These are phyloP conservation scores for Glycine tomentella DNA, from an alignment of 306 rosid genomes.

Conservation along the genomic window DNA sequence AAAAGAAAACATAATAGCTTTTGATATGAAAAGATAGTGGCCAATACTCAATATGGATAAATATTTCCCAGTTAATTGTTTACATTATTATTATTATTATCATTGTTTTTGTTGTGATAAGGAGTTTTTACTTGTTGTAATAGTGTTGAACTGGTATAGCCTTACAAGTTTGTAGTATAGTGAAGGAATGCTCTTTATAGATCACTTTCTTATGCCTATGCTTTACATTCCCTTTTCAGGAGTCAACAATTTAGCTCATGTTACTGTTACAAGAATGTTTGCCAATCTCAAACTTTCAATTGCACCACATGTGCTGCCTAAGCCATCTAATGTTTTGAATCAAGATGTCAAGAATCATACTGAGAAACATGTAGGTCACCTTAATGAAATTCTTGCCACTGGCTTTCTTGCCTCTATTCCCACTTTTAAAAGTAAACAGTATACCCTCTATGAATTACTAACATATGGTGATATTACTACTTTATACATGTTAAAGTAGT, in stretches of 20 bases:
- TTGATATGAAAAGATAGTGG: neutral
- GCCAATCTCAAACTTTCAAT: slow-evolving; percentile 47
- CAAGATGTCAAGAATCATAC: slow-evolving; percentile 42
- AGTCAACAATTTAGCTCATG: slow-evolving; percentile 47
- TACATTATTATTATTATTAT: neutral
- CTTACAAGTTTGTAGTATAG: slow-evolving; percentile 27
- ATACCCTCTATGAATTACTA: neutral
- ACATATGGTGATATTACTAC: neutral
- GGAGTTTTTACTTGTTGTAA: slow-evolving; percentile 21
- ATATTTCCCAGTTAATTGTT: neutral
- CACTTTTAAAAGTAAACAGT: neutral
- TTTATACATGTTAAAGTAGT: slow-evolving; percentile 34
- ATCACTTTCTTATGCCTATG: slow-evolving; percentile 34
- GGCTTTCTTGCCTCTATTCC: slow-evolving; percentile 24
- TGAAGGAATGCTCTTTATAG: slow-evolving; percentile 19
- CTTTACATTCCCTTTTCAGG: slow-evolving; percentile 51
- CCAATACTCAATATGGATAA: too few relatives aligned
- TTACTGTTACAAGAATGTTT: slow-evolving; percentile 45
- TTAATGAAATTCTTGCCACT: slow-evolving; percentile 13
- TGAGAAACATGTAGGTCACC: slow-evolving; percentile 59
- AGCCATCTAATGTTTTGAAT: slow-evolving; percentile 55
- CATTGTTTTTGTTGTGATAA: neutral
- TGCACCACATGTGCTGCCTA: slow-evolving; percentile 45
- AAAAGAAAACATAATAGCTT: slow-evolving; percentile 1
- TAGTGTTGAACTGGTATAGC: slow-evolving; percentile 32